phyloP scores from a whole-genome alignment of 768 basidiomycete species.

The Pisolithus microcarpus region DNA sequence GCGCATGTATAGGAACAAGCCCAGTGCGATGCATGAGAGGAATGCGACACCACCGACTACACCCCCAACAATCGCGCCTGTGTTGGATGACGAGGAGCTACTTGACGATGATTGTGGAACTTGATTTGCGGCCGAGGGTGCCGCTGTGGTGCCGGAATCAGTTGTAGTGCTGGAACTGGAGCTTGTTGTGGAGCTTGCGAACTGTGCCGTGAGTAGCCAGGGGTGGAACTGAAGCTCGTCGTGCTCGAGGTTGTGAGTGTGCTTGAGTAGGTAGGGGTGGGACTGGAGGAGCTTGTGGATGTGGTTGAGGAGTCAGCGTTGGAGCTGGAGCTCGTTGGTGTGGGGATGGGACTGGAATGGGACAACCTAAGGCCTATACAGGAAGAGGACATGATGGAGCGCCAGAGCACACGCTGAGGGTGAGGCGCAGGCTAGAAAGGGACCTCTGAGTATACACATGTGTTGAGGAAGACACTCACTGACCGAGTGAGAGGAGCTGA shows the following conservation, averaged over 20 bases:
- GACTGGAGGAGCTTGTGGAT: neutral
- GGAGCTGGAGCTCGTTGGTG: too few relatives aligned
- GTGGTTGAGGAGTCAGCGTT: neutral
- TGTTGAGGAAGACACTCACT: too few relatives aligned
- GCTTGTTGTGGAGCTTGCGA: too few relatives aligned
- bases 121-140: neutral
- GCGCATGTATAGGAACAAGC: constrained; percentile 35
- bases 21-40: constrained; percentile 29
- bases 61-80: constrained; percentile 48
- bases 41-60: constrained; percentile 44
- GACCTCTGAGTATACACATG: too few relatives aligned
- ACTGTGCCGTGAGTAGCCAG: too few relatives aligned
- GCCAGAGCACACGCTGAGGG: neutral
- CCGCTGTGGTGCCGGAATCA: neutral
- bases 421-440: too few relatives aligned
- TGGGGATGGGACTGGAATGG: too few relatives aligned
- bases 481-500: too few relatives aligned
- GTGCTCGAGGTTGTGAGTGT: too few relatives aligned
- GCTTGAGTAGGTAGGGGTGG: too few relatives aligned
- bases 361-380: too few relatives aligned
- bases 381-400: neutral
- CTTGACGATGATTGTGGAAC: constrained; percentile 1
- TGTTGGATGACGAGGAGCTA: constrained; percentile 12
- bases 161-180: neutral
- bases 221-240: too few relatives aligned